Evolutionary conservation across 257 asterid species (phyloP).

Genomic region (Fraxinus pennsylvanica): DNA sequence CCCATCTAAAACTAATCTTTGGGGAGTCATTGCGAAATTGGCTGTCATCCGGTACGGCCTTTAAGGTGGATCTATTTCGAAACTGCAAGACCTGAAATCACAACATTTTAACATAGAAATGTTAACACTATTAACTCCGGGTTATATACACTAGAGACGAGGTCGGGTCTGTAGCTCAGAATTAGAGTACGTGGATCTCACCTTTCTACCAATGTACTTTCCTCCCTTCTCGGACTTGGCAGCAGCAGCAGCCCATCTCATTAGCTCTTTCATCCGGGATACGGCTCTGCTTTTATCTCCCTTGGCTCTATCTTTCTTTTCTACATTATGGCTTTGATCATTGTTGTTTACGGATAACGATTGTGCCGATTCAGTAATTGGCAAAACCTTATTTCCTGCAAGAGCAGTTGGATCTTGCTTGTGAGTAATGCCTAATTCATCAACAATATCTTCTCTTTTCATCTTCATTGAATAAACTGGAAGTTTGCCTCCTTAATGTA

Average conservation of each 20-base stretch:
- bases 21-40: constrained; percentile 48
- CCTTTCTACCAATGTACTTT: constrained; percentile 43
- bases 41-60: constrained; percentile 35
- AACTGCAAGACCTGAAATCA: constrained; percentile 32
- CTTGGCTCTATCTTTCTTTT: constrained; percentile 27
- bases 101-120: background rate
- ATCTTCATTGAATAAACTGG: constrained; percentile 33
- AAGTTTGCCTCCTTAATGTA: constrained; percentile 16
- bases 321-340: constrained; percentile 18
- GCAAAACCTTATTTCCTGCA: constrained; percentile 39
- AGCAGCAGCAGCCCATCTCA: constrained; percentile 50
- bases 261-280: constrained; percentile 49
- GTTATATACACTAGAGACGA: background rate
- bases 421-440: constrained; percentile 29
- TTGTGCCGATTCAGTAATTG: constrained; percentile 29
- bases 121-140: background rate
- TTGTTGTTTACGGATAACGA: constrained; percentile 21
- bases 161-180: background rate
- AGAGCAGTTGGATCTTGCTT: constrained; percentile 25
- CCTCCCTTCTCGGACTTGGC: constrained; percentile 43
- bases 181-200: background rate
- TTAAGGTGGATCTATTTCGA: constrained; percentile 25
- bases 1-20: constrained; percentile 55
- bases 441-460: constrained; percentile 33
- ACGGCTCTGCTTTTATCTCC: constrained; percentile 34